Conservation (phyloP, 495 filamentous ascomycete species). For the Penicillium argentinense region DNA sequence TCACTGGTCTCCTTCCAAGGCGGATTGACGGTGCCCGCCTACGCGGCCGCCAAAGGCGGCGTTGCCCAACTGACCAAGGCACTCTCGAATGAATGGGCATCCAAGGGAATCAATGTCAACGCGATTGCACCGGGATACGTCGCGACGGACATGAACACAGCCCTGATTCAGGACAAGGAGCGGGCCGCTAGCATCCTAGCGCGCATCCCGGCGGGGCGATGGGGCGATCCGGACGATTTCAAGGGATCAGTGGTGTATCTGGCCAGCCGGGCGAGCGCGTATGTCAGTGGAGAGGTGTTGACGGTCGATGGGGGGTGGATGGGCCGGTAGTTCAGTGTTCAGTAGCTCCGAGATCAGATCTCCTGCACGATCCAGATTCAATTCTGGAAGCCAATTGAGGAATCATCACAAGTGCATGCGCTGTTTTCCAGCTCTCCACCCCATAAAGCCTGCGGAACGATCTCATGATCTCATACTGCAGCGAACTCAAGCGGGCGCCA, state of each 20-base stretch:
- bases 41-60: constrained; percentile 78
- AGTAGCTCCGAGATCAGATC: no score
- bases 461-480: constrained; percentile 18
- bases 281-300: constrained; percentile 75
- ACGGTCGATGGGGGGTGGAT: constrained; percentile 91
- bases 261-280: constrained; percentile 60
- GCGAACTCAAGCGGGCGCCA: not conserved
- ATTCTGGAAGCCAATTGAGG: no score
- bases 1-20: constrained; percentile 81
- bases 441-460: no score
- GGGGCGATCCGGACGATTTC: constrained; percentile 45
- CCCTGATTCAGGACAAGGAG: constrained; percentile 63
- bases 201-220: constrained; percentile 77
- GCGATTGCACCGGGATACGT: constrained; percentile 75
- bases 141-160: constrained; percentile 83
- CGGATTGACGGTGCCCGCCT: constrained; percentile 78
- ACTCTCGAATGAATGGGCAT: constrained; percentile 78
- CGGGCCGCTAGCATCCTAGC: constrained; percentile 66
- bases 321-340: constrained; percentile 56
- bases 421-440: not conserved
- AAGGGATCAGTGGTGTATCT: constrained; percentile 39
- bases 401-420: no score
- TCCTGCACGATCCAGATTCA: no score
- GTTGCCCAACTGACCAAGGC: constrained; percentile 80
- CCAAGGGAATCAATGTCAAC: constrained; percentile 69